phyloP scores from a whole-genome alignment of 108 stramenopile species.

The Nitzschia sp. region DNA sequence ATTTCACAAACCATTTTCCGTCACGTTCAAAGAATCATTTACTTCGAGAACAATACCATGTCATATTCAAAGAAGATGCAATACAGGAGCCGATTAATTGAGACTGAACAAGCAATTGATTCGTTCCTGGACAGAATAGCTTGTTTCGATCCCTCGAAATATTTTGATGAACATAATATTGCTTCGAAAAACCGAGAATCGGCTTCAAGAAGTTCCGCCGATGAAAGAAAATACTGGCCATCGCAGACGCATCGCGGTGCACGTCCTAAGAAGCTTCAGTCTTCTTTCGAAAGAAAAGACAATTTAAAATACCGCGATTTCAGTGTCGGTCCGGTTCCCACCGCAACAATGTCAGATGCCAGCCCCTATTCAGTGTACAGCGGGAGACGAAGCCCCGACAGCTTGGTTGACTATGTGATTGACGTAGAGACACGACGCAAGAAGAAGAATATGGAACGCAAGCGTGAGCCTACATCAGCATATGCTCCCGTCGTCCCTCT shows the following conservation, averaged over 20 bases:
- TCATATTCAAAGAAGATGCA: too few relatives aligned
- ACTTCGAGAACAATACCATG: too few relatives aligned
- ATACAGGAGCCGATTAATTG: too few relatives aligned
- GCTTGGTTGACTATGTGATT: neutral
- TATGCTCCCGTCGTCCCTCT: neutral
- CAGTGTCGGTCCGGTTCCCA: neutral
- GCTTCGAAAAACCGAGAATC: too few relatives aligned
- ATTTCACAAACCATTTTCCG: too few relatives aligned
- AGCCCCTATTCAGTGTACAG: neutral
- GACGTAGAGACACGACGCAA: neutral
- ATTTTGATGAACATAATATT: neutral
- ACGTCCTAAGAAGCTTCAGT: neutral
- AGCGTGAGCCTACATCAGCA: neutral
- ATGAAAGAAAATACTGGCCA: too few relatives aligned
- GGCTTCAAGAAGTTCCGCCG: too few relatives aligned
- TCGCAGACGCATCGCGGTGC: too few relatives aligned
- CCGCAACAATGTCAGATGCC: neutral
- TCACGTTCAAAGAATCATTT: too few relatives aligned
- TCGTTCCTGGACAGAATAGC: neutral
- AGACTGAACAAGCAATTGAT: too few relatives aligned
- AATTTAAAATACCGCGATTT: too few relatives aligned
- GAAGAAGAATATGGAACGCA: neutral
- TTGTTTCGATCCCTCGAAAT: neutral
- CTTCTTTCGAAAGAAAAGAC: neutral
- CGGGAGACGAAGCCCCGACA: neutral